phyloP scores from a whole-genome alignment of 306 rosid species.

The Canavalia ensiformis region DNA sequence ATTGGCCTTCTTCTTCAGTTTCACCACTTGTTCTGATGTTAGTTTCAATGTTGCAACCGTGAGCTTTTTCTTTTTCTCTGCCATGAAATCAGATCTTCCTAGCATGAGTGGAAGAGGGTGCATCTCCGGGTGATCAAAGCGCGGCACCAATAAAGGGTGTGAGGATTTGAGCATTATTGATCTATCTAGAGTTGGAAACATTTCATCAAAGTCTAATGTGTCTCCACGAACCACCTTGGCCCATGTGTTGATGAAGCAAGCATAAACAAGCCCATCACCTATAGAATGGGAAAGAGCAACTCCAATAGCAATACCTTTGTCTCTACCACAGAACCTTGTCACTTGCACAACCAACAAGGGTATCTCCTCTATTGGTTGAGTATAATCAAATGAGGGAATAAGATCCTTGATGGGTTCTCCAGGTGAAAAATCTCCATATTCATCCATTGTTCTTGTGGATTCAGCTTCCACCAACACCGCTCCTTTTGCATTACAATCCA shows the following conservation, averaged over 20 bases:
- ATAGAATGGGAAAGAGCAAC: background rate
- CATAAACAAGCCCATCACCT: background rate
- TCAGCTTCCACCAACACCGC: background rate
- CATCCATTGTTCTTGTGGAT: background rate
- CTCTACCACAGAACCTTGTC: background rate
- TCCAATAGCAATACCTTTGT: background rate
- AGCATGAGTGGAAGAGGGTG: background rate
- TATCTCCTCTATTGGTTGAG: background rate
- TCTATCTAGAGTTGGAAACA: background rate
- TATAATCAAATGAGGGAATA: background rate
- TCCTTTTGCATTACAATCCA: constrained; percentile 4
- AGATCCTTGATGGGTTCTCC: background rate
- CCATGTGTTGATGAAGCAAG: constrained; percentile 11
- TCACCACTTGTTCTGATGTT: constrained; percentile 25
- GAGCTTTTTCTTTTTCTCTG: background rate
- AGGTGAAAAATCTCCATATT: background rate
- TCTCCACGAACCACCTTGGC: constrained; percentile 1
- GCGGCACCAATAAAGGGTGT: background rate
- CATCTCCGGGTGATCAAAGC: background rate
- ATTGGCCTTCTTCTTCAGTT: constrained; percentile 13
- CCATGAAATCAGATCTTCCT: background rate
- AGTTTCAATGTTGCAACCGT: background rate
- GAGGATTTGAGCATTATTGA: background rate
- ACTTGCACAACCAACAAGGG: background rate
- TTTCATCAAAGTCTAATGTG: background rate